Conservation (phyloP, 495 filamentous ascomycete species). For the Echria macrotheca region DNA sequence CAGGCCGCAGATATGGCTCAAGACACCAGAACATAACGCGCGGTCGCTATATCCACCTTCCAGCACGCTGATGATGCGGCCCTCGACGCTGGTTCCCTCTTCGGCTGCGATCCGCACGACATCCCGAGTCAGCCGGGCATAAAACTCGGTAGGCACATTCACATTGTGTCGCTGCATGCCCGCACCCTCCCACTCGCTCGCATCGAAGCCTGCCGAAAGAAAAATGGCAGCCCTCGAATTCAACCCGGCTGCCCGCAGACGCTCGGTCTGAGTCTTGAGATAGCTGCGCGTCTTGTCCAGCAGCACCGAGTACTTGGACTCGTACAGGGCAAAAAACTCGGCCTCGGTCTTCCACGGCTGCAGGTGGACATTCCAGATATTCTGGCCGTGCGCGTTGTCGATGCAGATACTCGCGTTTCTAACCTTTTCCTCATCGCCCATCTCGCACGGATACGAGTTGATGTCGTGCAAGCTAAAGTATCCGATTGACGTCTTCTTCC, state of each 20-base stretch:
- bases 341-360: conserved; percentile 73
- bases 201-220: conserved; percentile 92
- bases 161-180: conserved; percentile 94
- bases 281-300: conserved; percentile 76
- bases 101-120: conserved; percentile 77
- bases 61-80: conserved; percentile 83
- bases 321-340: conserved; percentile 87
- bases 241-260: conserved; percentile 44
- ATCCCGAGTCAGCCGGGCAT: conserved; percentile 82
- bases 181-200: conserved; percentile 83
- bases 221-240: conserved; percentile 82
- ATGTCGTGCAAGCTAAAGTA: conserved; percentile 98
- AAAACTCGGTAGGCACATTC: conserved; percentile 95
- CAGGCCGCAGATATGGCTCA: conserved; percentile 82
- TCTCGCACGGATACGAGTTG: conserved; percentile 93
- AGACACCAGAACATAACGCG: conserved; percentile 76
- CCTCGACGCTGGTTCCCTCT: conserved; percentile 68
- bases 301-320: conserved; percentile 64
- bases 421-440: conserved; percentile 82
- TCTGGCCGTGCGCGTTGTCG: conserved; percentile 86
- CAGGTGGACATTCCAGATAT: conserved; percentile 93
- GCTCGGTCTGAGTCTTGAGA: conserved; percentile 61
- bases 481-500: conserved; percentile 80
- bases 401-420: conserved; percentile 87
- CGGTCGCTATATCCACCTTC: conserved; percentile 95